Base-by-base conservation (phyloP, 1,139 yeast species). In the Meyerozyma guilliermondii region DNA sequence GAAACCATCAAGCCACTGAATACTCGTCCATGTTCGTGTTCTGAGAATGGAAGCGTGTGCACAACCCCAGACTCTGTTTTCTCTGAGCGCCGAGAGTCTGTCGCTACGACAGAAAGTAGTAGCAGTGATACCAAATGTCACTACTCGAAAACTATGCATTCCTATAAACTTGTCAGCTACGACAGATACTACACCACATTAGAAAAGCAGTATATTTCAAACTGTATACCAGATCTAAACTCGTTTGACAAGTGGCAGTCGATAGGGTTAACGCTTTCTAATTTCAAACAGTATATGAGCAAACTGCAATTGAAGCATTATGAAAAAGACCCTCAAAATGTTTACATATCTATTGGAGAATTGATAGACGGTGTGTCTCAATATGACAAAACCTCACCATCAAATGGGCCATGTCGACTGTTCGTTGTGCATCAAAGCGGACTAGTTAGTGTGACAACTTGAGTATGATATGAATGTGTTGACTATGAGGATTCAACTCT, bases 231-330 rank as follows among this genome's bases (percentile, higher is more conserved):
- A 4, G 59, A 54, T 39, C 59, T 71, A 43, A 68, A 69, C 47
- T 64, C 74, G 11, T 70, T 46, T 48, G 76, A 71, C 49, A 62
- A 55, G 43, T 71, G 77, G 77, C 55, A 48, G 36, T 68, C 71
- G 5, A 51, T 47, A 38, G 45, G 49, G 28, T 42, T 70, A 11
- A 68, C 72, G 1, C 46, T 71, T 11, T 62, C 73, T 33, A 62
- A 66, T 46, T 63, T 44, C 44, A 49, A 55, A 26, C 42, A 42
- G n/a, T 61, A 27, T 44, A 47, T 35, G 41, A 47, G 34, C 48
- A 49, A 22, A 7, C 33, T 11, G 10, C 28, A 8, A 9, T 7
- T 6, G 16, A 40, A 40, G 18, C 34, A 42, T 16, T 24, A 10
- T 17, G 20, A 40, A 40, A 34, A 40, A 39, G 33, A 38, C 46